Conservation (phyloP, 768 basidiomycete species). For the Psilocybe cubensis region DNA sequence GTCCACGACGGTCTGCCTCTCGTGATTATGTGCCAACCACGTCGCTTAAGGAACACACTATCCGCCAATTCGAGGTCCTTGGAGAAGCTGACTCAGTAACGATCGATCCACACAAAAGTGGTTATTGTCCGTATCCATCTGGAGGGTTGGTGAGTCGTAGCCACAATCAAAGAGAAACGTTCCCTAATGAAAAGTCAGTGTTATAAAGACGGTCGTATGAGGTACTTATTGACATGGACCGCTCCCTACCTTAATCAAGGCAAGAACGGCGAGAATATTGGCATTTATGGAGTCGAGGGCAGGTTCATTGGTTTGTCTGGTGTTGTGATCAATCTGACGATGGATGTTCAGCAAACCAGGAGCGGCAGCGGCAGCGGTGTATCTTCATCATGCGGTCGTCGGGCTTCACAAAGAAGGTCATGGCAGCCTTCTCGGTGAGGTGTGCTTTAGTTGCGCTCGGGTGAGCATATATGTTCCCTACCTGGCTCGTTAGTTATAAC, state of each 20-base stretch:
- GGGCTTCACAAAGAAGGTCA: constrained; percentile 43
- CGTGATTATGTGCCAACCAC: neutral
- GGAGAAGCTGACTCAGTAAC: constrained; percentile 40
- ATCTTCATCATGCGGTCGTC: constrained; percentile 39
- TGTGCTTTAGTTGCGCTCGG: constrained; percentile 35
- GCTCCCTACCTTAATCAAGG: constrained; percentile 14
- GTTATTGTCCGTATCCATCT: constrained; percentile 47
- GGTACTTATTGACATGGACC: constrained; percentile 35
- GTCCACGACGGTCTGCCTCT: neutral
- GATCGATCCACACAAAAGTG: constrained; percentile 44
- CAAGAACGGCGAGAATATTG: constrained; percentile 36
- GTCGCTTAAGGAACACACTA: constrained; percentile 20
- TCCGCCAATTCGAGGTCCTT: constrained; percentile 30
- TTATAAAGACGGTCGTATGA: constrained; percentile 41
- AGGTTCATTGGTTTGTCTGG: constrained; percentile 31
- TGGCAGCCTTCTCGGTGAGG: constrained; percentile 42
- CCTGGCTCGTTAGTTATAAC: neutral
- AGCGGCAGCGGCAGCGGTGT: constrained; percentile 41
- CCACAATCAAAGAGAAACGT: neutral
- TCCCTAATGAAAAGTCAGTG: constrained; percentile 19
- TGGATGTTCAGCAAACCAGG: constrained; percentile 44
- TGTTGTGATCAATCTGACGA: neutral
- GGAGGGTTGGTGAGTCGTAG: constrained; percentile 24
- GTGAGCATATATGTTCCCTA: constrained; percentile 22
- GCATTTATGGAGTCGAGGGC: constrained; percentile 50